phyloP scores from a whole-genome alignment of 495 filamentous ascomycete species.

The Daldinia grandis region DNA sequence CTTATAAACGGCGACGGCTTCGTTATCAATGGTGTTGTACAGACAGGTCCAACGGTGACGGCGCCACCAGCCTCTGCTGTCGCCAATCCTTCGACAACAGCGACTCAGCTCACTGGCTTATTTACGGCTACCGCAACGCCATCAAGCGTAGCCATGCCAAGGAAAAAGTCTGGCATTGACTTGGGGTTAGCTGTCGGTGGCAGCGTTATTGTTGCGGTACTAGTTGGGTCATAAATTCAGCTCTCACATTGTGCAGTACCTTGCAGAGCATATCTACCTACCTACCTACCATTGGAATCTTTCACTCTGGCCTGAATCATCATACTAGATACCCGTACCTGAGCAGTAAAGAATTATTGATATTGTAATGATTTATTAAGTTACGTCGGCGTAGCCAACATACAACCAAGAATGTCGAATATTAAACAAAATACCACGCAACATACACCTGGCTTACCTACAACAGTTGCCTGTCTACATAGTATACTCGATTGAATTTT shows the following conservation, averaged over 20 bases:
- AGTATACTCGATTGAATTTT: too few relatives aligned
- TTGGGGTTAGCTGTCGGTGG: conserved; percentile 5
- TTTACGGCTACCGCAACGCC: conserved; percentile 44
- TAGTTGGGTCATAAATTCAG: background rate
- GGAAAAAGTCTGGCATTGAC: background rate
- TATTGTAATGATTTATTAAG: background rate
- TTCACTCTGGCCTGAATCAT: background rate
- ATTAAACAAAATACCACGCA: background rate
- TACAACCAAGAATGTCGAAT: background rate
- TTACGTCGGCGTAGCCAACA: background rate
- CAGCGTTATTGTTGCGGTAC: conserved; percentile 6
- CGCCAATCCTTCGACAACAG: conserved; percentile 41
- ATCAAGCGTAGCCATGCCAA: conserved; percentile 20
- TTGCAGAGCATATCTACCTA: background rate
- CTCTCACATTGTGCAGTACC: background rate
- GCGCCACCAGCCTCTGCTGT: conserved; percentile 28
- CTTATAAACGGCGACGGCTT: conserved; percentile 56
- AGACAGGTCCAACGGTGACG: conserved; percentile 51
- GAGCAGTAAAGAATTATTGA: background rate
- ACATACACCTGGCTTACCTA: too few relatives aligned
- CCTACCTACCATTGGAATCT: background rate
- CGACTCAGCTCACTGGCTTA: conserved; percentile 38
- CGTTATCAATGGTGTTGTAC: conserved; percentile 62
- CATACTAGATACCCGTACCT: conserved; percentile 6
- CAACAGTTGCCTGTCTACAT: too few relatives aligned